A percentile compares a stretch with the other conserved stretches of the same genome.
phyloP scores from a whole-genome alignment of 148 eudicot genomes.

The Persicaria maculosa region DNA sequence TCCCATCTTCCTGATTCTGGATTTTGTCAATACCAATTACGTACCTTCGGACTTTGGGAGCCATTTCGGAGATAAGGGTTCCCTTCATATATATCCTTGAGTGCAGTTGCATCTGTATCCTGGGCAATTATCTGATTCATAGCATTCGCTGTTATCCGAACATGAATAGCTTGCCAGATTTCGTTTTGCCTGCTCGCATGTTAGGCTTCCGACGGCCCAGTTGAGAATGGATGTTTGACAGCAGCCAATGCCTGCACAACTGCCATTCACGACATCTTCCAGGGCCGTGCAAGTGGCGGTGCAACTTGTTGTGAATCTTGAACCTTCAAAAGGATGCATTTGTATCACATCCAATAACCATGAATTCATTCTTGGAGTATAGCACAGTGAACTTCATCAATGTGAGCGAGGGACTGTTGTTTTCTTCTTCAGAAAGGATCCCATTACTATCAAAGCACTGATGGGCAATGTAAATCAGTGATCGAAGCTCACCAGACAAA shows the following conservation, averaged over 20 bases:
- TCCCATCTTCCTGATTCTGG: no score
- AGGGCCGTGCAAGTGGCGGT: background rate
- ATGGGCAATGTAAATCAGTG: no score
- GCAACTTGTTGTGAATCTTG: background rate
- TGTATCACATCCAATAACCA: background rate
- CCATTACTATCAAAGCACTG: background rate
- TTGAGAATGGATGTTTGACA: background rate
- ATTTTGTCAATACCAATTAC: no score
- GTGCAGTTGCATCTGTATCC: background rate
- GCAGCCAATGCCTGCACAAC: conserved; percentile 1
- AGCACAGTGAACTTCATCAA: no score
- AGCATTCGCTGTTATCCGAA: no score
- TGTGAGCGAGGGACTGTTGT: no score
- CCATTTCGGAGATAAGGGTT: background rate
- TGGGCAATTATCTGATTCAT: no score
- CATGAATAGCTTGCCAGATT: no score
- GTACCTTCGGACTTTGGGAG: background rate
- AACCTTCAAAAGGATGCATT: background rate
- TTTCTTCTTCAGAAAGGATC: no score
- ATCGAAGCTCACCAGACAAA: background rate
- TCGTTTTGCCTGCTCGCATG: no score
- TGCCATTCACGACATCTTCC: background rate
- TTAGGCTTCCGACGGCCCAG: no score
- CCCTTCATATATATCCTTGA: background rate
- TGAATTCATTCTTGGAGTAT: background rate